Evolutionary conservation across 208 protist species (phyloP).

Genomic region (Wallacemonas collosoma): DNA sequence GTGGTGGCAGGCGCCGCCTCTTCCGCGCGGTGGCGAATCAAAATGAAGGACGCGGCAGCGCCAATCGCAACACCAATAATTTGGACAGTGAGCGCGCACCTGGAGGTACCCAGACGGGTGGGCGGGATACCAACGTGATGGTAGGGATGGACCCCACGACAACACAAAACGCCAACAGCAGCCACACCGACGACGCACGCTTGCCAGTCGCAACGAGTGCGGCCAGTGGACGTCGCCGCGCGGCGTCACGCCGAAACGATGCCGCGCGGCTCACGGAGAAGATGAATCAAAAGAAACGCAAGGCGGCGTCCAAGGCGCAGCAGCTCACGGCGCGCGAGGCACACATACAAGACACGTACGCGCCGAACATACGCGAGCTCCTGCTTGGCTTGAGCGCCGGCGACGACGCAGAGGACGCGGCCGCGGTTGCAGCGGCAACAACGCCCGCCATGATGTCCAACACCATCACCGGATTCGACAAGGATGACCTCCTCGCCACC

Average conservation of each 20-base stretch:
- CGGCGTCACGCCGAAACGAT: constrained; percentile 14
- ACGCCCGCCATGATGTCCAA: constrained; percentile 9
- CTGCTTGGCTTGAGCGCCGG: constrained; percentile 2
- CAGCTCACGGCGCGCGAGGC: constrained; percentile 49
- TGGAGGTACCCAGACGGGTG: too few species aligned
- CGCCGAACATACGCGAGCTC: constrained; percentile 33
- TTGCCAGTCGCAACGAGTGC: neutral
- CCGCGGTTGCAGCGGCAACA: constrained; percentile 17
- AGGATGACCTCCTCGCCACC: constrained; percentile 58
- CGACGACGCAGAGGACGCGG: constrained; percentile 11
- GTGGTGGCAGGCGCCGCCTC: constrained; percentile 8
- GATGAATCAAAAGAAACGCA: constrained; percentile 26
- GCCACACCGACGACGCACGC: too few species aligned
- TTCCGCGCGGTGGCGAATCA: constrained; percentile 1
- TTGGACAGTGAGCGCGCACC: too few species aligned
- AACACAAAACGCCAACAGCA: too few species aligned
- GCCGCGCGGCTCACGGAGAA: constrained; percentile 32
- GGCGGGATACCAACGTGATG: too few species aligned
- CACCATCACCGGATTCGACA: constrained; percentile 54
- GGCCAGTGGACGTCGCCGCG: neutral
- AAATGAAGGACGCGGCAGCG: neutral
- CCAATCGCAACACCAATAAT: neutral
- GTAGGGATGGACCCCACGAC: too few species aligned
- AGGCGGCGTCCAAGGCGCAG: constrained; percentile 21
- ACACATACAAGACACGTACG: constrained; percentile 57